These are phyloP conservation scores for Hura crepitans DNA, from an alignment of 441 rosid species.

Conservation along the genomic window DNA sequence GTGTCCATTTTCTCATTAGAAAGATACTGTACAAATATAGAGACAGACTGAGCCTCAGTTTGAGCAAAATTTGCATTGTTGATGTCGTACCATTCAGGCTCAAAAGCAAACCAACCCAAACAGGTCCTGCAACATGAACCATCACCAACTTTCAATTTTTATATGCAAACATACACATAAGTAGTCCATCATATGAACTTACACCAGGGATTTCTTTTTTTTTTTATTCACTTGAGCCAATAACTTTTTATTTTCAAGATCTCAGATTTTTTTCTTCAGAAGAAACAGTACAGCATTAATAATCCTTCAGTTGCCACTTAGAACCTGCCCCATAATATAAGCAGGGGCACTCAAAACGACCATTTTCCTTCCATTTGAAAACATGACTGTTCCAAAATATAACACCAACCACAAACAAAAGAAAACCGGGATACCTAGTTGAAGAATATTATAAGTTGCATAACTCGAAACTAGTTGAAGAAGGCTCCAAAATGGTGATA, in stretches of 20 bases:
- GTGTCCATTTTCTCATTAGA: conserved; percentile 59
- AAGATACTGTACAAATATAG: conserved; percentile 72
- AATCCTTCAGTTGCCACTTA: not conserved
- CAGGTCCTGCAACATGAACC: conserved; percentile 61
- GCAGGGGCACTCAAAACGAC: not conserved
- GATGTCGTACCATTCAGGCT: conserved; percentile 83
- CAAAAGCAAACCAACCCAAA: conserved; percentile 97
- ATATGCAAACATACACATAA: conserved; percentile 12
- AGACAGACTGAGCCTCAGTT: conserved; percentile 84
- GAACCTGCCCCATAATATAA: not conserved
- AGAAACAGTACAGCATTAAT: not conserved
- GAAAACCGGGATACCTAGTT: not conserved
- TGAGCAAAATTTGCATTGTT: conserved; percentile 60
- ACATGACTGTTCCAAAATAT: not conserved
- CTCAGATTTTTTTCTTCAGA: not conserved
- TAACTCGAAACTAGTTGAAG: not conserved
- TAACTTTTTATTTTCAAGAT: conserved; percentile 7
- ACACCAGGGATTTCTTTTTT: not conserved
- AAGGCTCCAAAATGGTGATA: not conserved
- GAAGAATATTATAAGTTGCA: not conserved
- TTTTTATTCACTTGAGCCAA: not conserved
- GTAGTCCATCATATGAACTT: not conserved
- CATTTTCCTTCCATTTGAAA: not conserved
- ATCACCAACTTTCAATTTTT: conserved; percentile 25
- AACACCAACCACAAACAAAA: not conserved